Evolutionary conservation across 2,329 filamentous ascomycete genomes (phyloP), one percentile per base, ranked within the genome.

Genomic region (Talaromyces sp.): DNA sequence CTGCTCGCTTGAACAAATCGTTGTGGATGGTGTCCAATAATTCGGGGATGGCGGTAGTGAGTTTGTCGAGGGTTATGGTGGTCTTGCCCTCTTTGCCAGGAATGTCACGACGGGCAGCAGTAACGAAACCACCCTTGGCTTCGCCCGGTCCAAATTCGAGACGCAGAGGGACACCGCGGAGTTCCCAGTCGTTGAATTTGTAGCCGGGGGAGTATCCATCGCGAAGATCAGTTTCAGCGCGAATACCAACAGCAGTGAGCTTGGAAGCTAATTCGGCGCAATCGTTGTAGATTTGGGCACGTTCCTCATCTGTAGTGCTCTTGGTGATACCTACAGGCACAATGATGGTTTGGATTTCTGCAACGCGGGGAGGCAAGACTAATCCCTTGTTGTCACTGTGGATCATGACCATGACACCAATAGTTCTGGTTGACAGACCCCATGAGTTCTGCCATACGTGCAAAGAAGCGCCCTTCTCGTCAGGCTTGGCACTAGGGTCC

Each of bases 111-210:
- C 95, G 91, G 25, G 93, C 91, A 68, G 87, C 91, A 68, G 90
- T 92, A 70, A 98, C 90, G 49, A 93, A 90, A 65, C 90, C 87
- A 76, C 93, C 92, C 69, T 91, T 92, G 13, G 90, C 89, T 75
- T 98, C 95, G 80, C 96, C 96, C 73, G 95, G 94, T 6, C 96
- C 96, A 74, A 97, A 97, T 79, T 99, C 95, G 66, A 99, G 85
- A 66, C 95, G 90, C 43, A 99, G 86, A 56, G 96, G 95, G 49
- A 98, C 90, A 76, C 96, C 95, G 81, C 94, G 96, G 72, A 98
- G 85, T 79, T 99, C 96, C 92, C 93, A 97, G 80, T 99, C 93
- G 81, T 96, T 96, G 84, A 99, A 99, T 81, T 99, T 99, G 89
- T 91, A 98, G 69, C 92, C 93, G 45, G 95, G 93, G 67, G 93